A percentile compares a stretch with the other conserved stretches of the same genome.
These are phyloP conservation scores for Alternaria panax DNA, from an alignment of 2,329 filamentous ascomycete species.

Conservation along the genomic window DNA sequence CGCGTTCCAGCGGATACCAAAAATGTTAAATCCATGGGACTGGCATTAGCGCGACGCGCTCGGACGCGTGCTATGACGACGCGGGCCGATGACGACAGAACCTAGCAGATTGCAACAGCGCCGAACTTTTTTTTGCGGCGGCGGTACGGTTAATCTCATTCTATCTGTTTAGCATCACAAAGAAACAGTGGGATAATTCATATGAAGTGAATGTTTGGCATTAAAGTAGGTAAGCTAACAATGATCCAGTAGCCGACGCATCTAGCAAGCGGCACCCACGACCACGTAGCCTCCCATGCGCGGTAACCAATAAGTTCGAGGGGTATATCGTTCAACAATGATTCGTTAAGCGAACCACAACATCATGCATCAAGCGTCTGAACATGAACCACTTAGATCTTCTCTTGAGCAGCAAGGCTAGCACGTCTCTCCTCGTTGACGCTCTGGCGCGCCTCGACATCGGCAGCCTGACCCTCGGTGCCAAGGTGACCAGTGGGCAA, in stretches of 20 bases:
- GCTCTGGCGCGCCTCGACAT: slow-evolving; percentile 40
- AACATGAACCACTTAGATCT: slow-evolving; percentile 12
- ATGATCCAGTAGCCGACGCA: background rate
- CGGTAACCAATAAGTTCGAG: slow-evolving; percentile 4
- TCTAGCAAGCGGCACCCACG: background rate
- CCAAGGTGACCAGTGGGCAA: slow-evolving; percentile 49
- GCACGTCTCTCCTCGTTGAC: slow-evolving; percentile 23
- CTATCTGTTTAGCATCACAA: background rate
- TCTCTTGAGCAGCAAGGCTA: slow-evolving; percentile 22
- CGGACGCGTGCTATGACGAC: background rate
- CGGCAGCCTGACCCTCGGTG: slow-evolving; percentile 34
- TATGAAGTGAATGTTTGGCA: slow-evolving; percentile 3
- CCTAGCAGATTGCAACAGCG: background rate
- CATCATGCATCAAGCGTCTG: slow-evolving; percentile 2
- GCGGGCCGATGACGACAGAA: background rate
- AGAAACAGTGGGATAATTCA: background rate
- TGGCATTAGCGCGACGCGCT: background rate
- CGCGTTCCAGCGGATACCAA: too few species aligned
- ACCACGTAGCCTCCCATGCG: slow-evolving; percentile 1
- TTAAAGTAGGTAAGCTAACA: slow-evolving; percentile 4
- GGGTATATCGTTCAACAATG: slow-evolving; percentile 9
- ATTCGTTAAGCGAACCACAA: background rate
- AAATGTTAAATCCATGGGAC: too few species aligned
- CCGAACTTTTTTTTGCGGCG: background rate
- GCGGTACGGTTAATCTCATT: background rate